Conservation (phyloP, 2,329 filamentous ascomycete genomes). For the Ramularia endophylla region DNA sequence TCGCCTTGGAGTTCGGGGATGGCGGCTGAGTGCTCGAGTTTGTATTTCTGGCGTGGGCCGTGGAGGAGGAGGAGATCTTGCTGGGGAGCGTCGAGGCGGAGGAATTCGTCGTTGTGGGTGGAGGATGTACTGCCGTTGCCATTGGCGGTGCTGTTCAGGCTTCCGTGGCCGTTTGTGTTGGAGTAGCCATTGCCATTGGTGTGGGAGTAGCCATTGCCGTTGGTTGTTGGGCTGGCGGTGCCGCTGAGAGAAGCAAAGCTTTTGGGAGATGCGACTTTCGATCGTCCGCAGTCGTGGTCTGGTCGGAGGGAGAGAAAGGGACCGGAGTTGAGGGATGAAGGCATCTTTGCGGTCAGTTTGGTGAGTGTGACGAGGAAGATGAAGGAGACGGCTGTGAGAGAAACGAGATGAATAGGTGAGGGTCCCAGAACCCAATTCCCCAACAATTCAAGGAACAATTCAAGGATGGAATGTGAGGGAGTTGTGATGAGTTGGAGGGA, state of each 20-base stretch:
- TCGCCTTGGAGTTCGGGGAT: slow-evolving; percentile 31
- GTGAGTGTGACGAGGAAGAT: too few relatives aligned
- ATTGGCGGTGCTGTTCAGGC: slow-evolving; percentile 10
- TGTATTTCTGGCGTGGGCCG: slow-evolving; percentile 31
- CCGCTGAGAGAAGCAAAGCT: slow-evolving; percentile 18
- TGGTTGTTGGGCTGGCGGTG: slow-evolving; percentile 11
- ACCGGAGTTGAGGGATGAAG: slow-evolving; percentile 18
- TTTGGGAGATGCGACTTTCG: slow-evolving; percentile 10
- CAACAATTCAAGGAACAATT: too few relatives aligned
- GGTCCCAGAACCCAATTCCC: too few relatives aligned
- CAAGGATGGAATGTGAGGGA: too few relatives aligned
- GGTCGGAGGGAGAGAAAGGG: slow-evolving; percentile 24
- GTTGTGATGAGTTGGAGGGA: too few relatives aligned
- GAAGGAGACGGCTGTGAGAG: too few relatives aligned
- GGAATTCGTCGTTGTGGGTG: slow-evolving; percentile 24
- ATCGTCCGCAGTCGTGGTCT: slow-evolving; percentile 23
- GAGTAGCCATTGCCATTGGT: slow-evolving; percentile 6
- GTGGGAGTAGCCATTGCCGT: slow-evolving; percentile 13
- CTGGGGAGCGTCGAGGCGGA: slow-evolving; percentile 27
- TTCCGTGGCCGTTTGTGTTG: slow-evolving; percentile 13
- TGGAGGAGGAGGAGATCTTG: slow-evolving; percentile 32
- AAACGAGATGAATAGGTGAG: too few relatives aligned
- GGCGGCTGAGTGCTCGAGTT: slow-evolving; percentile 25
- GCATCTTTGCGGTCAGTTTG: slow-evolving; percentile 16
- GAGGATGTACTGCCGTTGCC: slow-evolving; percentile 12